phyloP scores from a whole-genome alignment of 164 flowering plant species.

The Protea cynaroides region DNA sequence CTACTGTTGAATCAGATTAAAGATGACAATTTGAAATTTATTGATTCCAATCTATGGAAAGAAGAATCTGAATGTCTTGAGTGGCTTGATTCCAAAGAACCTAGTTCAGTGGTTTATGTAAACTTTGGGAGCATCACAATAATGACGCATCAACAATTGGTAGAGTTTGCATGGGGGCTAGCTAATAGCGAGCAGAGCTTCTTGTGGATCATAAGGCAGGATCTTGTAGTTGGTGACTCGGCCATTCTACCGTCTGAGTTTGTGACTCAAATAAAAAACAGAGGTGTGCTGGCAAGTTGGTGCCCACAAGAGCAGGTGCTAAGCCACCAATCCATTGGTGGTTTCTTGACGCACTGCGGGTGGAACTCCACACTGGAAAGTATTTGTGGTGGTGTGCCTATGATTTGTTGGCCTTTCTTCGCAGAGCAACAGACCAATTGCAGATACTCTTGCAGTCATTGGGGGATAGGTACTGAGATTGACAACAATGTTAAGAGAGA shows the following conservation, averaged over 20 bases:
- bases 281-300: slow-evolving; percentile 22
- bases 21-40: slow-evolving; percentile 3
- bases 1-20: not conserved
- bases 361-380: slow-evolving; percentile 30
- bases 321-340: slow-evolving; percentile 28
- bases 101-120: slow-evolving; percentile 24
- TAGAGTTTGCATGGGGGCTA: slow-evolving; percentile 33
- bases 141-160: slow-evolving; percentile 18
- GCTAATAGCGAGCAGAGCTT: slow-evolving; percentile 24
- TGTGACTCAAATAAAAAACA: slow-evolving; percentile 15
- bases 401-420: slow-evolving; percentile 39
- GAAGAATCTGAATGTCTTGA: slow-evolving; percentile 18
- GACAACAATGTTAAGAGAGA: slow-evolving; percentile 28
- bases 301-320: slow-evolving; percentile 32
- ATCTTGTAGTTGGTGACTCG: slow-evolving; percentile 18
- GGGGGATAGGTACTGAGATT: slow-evolving; percentile 39
- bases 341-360: slow-evolving; percentile 30
- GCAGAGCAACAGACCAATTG: slow-evolving; percentile 41
- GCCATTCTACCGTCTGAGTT: slow-evolving; percentile 21
- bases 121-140: slow-evolving; percentile 28
- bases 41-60: slow-evolving; percentile 30
- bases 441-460: slow-evolving; percentile 19
- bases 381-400: slow-evolving; percentile 28
- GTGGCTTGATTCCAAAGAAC: slow-evolving; percentile 20
- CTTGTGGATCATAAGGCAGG: slow-evolving; percentile 25